Percentiles rank a stretch among this genome's conserved stretches.
Conservation (phyloP, 2,329 filamentous ascomycete genomes). For the Atkinsonella hypoxylon region DNA sequence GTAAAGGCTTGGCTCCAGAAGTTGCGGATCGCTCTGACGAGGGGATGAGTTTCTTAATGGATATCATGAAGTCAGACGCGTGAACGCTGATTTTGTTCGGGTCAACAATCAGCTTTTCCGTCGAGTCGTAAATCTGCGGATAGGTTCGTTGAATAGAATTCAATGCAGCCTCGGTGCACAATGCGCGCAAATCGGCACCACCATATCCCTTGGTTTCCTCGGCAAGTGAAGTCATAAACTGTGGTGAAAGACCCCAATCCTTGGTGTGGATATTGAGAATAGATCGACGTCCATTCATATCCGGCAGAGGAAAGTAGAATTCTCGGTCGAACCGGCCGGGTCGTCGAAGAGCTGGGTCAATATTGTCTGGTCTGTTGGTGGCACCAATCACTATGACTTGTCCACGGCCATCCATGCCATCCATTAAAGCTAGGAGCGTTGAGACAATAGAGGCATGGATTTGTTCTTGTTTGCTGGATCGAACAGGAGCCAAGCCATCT, state of each 20-base stretch:
- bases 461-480: slow-evolving; percentile 97
- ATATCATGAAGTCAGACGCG: slow-evolving; percentile 94
- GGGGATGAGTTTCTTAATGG: slow-evolving; percentile 89
- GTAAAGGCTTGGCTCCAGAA: slow-evolving; percentile 71
- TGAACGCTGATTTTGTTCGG: slow-evolving; percentile 73
- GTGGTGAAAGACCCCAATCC: slow-evolving; percentile 72
- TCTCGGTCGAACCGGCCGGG: slow-evolving; percentile 94
- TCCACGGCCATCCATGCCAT: slow-evolving; percentile 95
- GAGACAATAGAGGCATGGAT: slow-evolving; percentile 97
- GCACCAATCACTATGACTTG: slow-evolving; percentile 98
- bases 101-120: slow-evolving; percentile 82
- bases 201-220: slow-evolving; percentile 92
- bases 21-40: slow-evolving; percentile 86
- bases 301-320: slow-evolving; percentile 93
- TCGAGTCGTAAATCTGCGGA: slow-evolving; percentile 87
- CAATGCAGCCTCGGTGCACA: slow-evolving; percentile 90
- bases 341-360: slow-evolving; percentile 87
- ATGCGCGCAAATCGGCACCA: slow-evolving; percentile 82
- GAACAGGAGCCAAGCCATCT: slow-evolving; percentile 86
- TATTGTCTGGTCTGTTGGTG: slow-evolving; percentile 94
- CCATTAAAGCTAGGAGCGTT: slow-evolving; percentile 87
- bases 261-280: slow-evolving; percentile 95
- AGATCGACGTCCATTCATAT: slow-evolving; percentile 63
- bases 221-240: slow-evolving; percentile 74
- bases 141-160: slow-evolving; percentile 94